Percentiles rank a stretch among this genome's conserved stretches.
Evolutionary conservation across 1,284 basidiomycete genomes (phyloP).

Genomic region (Ganoderma resinaceum): DNA sequence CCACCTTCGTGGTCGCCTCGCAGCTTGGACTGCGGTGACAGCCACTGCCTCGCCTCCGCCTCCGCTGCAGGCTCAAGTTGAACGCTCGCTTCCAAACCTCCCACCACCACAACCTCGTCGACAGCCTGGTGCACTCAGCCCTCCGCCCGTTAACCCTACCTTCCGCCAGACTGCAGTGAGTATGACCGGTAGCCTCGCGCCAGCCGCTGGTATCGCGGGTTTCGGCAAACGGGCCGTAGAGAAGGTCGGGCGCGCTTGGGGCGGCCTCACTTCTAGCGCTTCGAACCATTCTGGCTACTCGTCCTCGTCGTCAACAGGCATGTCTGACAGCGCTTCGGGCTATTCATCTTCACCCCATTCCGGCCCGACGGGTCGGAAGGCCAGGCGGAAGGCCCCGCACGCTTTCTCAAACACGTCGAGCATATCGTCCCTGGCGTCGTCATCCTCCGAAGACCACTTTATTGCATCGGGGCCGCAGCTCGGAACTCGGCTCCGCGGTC

Average conservation of each 20-base stretch:
- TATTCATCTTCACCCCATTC: constrained; percentile 50
- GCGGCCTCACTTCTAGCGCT: constrained; percentile 48
- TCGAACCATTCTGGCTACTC: constrained; percentile 46
- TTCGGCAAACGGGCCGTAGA: constrained; percentile 72
- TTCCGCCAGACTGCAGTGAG: constrained; percentile 73
- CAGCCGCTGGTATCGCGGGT: constrained; percentile 72
- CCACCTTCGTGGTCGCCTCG: constrained; percentile 56
- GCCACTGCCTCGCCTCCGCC: constrained; percentile 22
- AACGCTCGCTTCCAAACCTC: constrained; percentile 30
- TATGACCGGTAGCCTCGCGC: constrained; percentile 68
- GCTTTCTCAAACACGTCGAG: constrained; percentile 66
- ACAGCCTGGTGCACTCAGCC: constrained; percentile 35
- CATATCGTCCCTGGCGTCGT: constrained; percentile 56
- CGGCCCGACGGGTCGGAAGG: constrained; percentile 37
- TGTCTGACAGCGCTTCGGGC: constrained; percentile 36
- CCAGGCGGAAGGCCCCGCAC: constrained; percentile 60
- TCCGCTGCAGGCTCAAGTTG: constrained; percentile 33
- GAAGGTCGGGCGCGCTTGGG: constrained; percentile 53
- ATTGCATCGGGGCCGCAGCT: constrained; percentile 55
- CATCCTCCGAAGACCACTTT: constrained; percentile 55
- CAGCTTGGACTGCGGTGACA: constrained; percentile 53
- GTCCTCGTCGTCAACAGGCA: constrained; percentile 41
- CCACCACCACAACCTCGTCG: constrained; percentile 38
- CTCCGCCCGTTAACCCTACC: constrained; percentile 40
- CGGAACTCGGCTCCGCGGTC: constrained; percentile 61